Evolutionary conservation across 257 asterid species (phyloP).

Genomic region (Solanum sejunctum): DNA sequence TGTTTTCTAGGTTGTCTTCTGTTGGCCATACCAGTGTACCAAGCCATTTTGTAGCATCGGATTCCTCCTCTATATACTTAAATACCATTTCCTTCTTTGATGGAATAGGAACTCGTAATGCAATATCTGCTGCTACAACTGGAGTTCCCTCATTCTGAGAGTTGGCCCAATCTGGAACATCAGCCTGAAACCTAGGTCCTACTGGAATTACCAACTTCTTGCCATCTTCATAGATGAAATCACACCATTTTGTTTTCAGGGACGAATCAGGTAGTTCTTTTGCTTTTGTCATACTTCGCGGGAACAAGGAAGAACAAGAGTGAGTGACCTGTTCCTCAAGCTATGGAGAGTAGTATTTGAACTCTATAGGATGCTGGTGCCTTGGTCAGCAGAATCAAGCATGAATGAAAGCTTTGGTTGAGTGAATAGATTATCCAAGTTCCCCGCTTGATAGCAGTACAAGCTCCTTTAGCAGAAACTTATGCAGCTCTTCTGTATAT

Average conservation of each 20-base stretch:
- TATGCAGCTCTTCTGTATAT: neutral
- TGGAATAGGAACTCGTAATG: neutral
- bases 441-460: neutral
- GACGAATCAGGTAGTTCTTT: neutral
- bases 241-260: neutral
- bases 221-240: neutral
- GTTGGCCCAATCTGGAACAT: conserved; percentile 3
- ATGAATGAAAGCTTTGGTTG: neutral
- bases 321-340: neutral
- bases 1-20: neutral
- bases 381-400: neutral
- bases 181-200: conserved; percentile 13
- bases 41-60: conserved; percentile 4
- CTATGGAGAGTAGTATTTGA: neutral
- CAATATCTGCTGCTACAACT: neutral
- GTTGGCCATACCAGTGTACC: conserved; percentile 13
- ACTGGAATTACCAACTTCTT: neutral
- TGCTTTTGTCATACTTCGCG: neutral
- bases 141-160: neutral
- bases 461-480: neutral
- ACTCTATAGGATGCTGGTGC: neutral
- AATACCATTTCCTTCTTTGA: neutral
- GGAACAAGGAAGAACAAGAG: neutral
- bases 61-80: neutral
- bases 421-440: neutral